Base-by-base conservation (phyloP, 108 stramenopile genomes). In the Cyclostephanos tholiformis region DNA sequence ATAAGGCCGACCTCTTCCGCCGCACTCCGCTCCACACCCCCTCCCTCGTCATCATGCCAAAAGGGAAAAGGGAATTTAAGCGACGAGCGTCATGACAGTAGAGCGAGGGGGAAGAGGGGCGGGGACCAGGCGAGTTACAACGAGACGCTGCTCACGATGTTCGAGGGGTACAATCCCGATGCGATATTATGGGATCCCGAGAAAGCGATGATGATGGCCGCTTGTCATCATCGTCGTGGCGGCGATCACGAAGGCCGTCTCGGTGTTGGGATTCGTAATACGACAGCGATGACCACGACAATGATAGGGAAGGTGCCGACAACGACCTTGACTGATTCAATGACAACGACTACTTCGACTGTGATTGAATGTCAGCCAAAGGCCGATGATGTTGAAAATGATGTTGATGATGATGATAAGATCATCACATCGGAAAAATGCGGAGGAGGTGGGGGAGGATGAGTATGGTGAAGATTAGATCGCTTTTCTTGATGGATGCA, bases 71-170 rank as follows among this genome's bases (percentile, higher is more conserved):
- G n/a, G n/a, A n/a, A n/a, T n/a, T n/a, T n/a, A n/a, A n/a, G n/a
- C n/a, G n/a, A n/a, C n/a, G n/a, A n/a, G n/a, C n/a, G n/a, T n/a
- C n/a, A n/a, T n/a, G n/a, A n/a, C n/a, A n/a, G n/a, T n/a, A n/a
- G n/a, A n/a, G n/a, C n/a, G n/a, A n/a, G n/a, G n/a, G n/a, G n/a
- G n/a, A n/a, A n/a, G n/a, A n/a, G n/a, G n/a, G n/a, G n/a, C n/a
- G n/a, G n/a, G n/a, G n/a, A n/a, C n/a, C 72, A 74, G 51, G 91
- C 91, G 13, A 71, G 80, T 72, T 92, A 73, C 81, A 76, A 76
- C 64, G 80, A 81, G 38, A 52, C 75, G 13, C 46, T 81, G 48
- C 48, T 81, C 43, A 71, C 75, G 69, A 80, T 67, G 56, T 85
- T 75, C 53, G 68, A 71, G 16, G 86, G 87, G 11, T 59, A 76